Conservation (phyloP, 768 basidiomycete species). For the Pleurotus cornucopiae region DNA sequence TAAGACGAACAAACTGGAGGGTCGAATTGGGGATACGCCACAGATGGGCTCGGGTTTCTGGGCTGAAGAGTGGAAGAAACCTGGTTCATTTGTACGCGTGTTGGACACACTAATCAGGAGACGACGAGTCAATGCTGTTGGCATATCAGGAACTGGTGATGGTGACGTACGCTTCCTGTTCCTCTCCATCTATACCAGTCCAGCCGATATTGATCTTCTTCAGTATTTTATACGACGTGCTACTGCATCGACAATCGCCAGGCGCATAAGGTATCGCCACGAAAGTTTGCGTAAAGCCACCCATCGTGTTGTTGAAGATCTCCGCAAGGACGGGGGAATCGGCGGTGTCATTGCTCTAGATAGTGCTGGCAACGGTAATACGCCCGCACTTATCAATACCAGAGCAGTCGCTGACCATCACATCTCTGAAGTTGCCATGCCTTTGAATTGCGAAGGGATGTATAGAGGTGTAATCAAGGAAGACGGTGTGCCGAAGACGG, state of each 20-base stretch:
- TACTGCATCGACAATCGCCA: constrained; percentile 63
- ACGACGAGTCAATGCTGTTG: constrained; percentile 43
- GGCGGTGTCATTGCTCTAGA: constrained; percentile 80
- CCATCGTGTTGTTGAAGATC: constrained; percentile 49
- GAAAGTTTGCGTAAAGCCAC: constrained; percentile 58
- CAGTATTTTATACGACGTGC: constrained; percentile 77
- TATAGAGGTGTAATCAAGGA: constrained; percentile 70
- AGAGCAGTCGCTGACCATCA: no score
- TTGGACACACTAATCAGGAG: constrained; percentile 35
- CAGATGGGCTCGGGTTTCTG: constrained; percentile 76
- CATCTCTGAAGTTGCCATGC: constrained; percentile 52
- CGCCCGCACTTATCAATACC: no score
- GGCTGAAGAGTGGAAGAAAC: constrained; percentile 70
- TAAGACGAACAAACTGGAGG: constrained; percentile 77
- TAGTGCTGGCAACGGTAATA: constrained; percentile 59
- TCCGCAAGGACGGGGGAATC: constrained; percentile 53
- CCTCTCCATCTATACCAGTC: not conserved
- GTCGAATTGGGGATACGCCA: constrained; percentile 82
- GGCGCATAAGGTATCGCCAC: constrained; percentile 55
- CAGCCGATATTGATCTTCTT: constrained; percentile 1
- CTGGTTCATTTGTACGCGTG: constrained; percentile 24
- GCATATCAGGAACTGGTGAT: constrained; percentile 82
- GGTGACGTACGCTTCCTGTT: constrained; percentile 57
- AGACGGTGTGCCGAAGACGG: constrained; percentile 69
- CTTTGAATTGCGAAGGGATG: constrained; percentile 78